Percentiles rank a stretch among this genome's conserved stretches.
phyloP scores from a whole-genome alignment of 2,329 filamentous ascomycete species.

The Hymenoscyphus fraxineus region DNA sequence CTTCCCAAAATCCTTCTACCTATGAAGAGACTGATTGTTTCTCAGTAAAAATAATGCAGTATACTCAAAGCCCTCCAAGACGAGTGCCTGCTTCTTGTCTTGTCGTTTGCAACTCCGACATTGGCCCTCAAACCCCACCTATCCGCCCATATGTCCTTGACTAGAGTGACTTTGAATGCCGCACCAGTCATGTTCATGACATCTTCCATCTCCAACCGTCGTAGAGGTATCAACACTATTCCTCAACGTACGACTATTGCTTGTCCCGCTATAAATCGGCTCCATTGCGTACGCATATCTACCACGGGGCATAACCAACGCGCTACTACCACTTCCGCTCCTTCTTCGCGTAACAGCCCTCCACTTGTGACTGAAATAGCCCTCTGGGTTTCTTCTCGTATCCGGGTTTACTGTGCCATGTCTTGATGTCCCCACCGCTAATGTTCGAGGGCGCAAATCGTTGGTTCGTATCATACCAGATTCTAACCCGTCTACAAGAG shows the following conservation, averaged over 20 bases:
- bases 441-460: constrained; percentile 10
- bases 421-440: neutral
- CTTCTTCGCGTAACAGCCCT: neutral
- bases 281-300: constrained; percentile 4
- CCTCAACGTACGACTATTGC: neutral
- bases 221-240: neutral
- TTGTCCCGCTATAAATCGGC: constrained; percentile 1
- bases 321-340: neutral
- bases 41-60: too few species aligned
- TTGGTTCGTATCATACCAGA: constrained; percentile 15
- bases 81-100: too few species aligned
- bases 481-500: constrained; percentile 16
- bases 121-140: neutral
- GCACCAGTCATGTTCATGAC: constrained; percentile 3
- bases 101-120: neutral
- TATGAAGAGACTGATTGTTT: too few species aligned
- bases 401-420: neutral
- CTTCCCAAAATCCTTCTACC: too few species aligned
- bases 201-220: neutral
- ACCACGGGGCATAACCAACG: neutral
- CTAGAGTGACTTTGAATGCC: neutral
- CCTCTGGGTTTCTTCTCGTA: neutral
- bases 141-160: constrained; percentile 1
- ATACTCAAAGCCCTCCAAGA: too few species aligned
- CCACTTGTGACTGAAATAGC: neutral